Percentiles rank a stretch among this genome's conserved stretches.
Conservation (phyloP, 257 asterid genomes). For the Buddleja alternifolia region DNA sequence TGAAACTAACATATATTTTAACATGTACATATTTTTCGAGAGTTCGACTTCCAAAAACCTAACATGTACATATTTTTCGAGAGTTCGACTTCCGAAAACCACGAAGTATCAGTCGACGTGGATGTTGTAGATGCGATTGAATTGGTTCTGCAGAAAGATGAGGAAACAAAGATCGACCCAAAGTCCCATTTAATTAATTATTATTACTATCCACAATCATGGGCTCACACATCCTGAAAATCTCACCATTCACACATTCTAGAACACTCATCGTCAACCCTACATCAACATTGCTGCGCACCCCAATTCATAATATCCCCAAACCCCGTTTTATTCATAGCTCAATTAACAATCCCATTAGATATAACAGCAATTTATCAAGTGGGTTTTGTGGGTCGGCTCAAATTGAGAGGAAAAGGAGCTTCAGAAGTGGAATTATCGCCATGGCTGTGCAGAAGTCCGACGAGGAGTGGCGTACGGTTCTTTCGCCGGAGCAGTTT, state of each 20-base stretch:
- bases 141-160: no score
- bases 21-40: no score
- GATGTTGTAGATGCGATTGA: no score
- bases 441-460: conserved; percentile 82
- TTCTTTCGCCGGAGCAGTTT: conserved; percentile 93
- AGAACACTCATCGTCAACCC: conserved; percentile 35
- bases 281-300: conserved; percentile 31
- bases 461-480: conserved; percentile 93
- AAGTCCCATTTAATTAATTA: no score
- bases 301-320: conserved; percentile 21
- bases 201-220: conserved; percentile 18
- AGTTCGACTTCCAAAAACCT: no score
- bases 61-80: no score
- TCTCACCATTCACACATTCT: conserved; percentile 58
- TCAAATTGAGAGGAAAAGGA: conserved; percentile 38
- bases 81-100: no score
- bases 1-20: no score
- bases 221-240: conserved; percentile 67
- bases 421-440: conserved; percentile 53
- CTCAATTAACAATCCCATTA: conserved; percentile 20
- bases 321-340: conserved; percentile 13
- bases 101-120: no score
- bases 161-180: no score
- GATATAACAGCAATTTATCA: conserved; percentile 20
- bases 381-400: conserved; percentile 39